Conservation (phyloP, 2,329 filamentous ascomycete species). For the Xylaria sp. region DNA sequence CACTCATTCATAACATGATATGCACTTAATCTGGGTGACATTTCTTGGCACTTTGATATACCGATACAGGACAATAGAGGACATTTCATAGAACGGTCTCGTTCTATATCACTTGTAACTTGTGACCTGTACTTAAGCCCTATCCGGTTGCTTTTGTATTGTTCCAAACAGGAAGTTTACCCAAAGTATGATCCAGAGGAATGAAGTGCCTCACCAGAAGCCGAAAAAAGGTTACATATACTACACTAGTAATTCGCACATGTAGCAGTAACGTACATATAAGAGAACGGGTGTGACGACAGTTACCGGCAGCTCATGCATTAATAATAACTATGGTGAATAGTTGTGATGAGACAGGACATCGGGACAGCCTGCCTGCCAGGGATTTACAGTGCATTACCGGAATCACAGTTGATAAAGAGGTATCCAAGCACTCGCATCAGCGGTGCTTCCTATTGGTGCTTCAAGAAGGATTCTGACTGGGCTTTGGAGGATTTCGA, state of each 20-base stretch:
- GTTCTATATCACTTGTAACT: background rate
- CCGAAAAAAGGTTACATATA: background rate
- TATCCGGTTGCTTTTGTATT: background rate
- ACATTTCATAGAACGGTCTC: background rate
- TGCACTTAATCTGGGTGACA: background rate
- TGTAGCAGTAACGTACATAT: background rate
- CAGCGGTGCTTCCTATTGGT: conserved; percentile 23
- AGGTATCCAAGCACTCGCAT: background rate
- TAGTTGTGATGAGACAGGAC: background rate
- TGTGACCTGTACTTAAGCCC: no score
- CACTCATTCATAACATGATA: conserved; percentile 1
- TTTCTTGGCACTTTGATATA: conserved; percentile 2
- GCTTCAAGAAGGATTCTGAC: conserved; percentile 4
- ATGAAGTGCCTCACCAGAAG: background rate
- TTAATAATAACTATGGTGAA: background rate
- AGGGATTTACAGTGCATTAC: background rate
- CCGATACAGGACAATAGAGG: background rate
- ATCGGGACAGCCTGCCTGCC: background rate
- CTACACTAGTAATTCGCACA: background rate
- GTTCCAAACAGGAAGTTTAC: background rate
- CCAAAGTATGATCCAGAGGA: background rate
- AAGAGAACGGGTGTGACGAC: background rate
- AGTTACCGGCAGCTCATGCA: background rate
- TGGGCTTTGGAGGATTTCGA: conserved; percentile 2
- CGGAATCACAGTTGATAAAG: background rate